These are phyloP conservation scores for Penicillium sp. DNA, from an alignment of 2,329 filamentous ascomycete species.

Conservation along the genomic window DNA sequence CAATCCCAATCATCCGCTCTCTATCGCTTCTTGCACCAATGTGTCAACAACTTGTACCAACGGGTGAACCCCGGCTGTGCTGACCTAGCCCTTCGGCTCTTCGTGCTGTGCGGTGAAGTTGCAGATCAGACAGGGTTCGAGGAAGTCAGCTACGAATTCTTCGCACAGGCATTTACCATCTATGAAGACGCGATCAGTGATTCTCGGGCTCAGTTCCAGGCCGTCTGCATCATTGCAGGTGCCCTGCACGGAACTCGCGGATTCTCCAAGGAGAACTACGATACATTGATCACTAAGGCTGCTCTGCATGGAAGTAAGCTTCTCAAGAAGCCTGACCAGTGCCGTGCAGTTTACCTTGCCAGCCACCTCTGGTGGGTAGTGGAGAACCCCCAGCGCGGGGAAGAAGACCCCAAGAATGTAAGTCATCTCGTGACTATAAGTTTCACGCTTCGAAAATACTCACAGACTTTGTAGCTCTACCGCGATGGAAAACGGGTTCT, in stretches of 20 bases:
- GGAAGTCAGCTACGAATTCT: slow-evolving; percentile 97
- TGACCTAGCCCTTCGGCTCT: slow-evolving; percentile 86
- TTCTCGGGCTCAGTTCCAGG: slow-evolving; percentile 95
- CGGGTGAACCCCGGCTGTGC: slow-evolving; percentile 82
- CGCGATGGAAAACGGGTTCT: slow-evolving; percentile 96
- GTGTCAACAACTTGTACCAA: slow-evolving; percentile 83
- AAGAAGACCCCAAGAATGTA: slow-evolving; percentile 81
- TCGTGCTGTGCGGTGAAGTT: slow-evolving; percentile 89
- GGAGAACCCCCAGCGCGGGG: slow-evolving; percentile 75
- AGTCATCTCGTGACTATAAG: slow-evolving; percentile 42
- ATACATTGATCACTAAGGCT: slow-evolving; percentile 97
- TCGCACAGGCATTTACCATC: slow-evolving; percentile 96
- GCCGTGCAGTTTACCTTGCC: slow-evolving; percentile 91
- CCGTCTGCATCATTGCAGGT: slow-evolving; percentile 90
- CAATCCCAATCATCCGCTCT: slow-evolving; percentile 76
- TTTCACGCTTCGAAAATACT: slow-evolving; percentile 2
- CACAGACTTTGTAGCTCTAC: slow-evolving; percentile 72
- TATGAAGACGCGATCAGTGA: slow-evolving; percentile 97
- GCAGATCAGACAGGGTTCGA: slow-evolving; percentile 91
- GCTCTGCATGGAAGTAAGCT: slow-evolving; percentile 96
- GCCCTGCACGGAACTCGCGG: slow-evolving; percentile 86
- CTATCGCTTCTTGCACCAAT: slow-evolving; percentile 94
- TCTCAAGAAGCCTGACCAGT: slow-evolving; percentile 97
- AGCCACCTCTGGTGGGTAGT: slow-evolving; percentile 99
- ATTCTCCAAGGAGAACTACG: slow-evolving; percentile 97